Evolutionary conservation across 176 grass and related monocot genomes (phyloP).

Genomic region (Pharus latifolius): DNA sequence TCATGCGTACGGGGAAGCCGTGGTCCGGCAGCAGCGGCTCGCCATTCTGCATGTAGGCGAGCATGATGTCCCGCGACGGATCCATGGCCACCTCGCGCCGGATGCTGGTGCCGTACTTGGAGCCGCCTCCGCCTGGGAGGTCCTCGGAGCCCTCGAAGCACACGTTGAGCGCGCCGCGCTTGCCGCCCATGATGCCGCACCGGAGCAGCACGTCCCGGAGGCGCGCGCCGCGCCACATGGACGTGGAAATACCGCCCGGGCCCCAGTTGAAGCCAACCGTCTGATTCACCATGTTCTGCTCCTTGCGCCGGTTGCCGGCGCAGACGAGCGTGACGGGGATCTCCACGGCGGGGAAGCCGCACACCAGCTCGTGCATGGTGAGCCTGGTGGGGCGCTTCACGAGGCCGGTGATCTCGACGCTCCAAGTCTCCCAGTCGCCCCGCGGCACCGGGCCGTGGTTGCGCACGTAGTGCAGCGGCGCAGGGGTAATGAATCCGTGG

Average conservation of each 20-base stretch:
- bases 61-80: slow-evolving; percentile 55
- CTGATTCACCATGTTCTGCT: slow-evolving; percentile 86
- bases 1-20: slow-evolving; percentile 62
- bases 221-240: slow-evolving; percentile 64
- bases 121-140: slow-evolving; percentile 65
- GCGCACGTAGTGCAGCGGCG: slow-evolving; percentile 81
- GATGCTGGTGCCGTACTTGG: slow-evolving; percentile 88
- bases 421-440: slow-evolving; percentile 49
- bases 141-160: slow-evolving; percentile 95
- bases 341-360: slow-evolving; percentile 38
- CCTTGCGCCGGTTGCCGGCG: slow-evolving; percentile 88
- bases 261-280: slow-evolving; percentile 95
- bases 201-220: slow-evolving; percentile 61
- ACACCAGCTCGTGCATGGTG: slow-evolving; percentile 59
- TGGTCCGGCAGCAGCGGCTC: slow-evolving; percentile 64
- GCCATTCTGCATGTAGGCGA: slow-evolving; percentile 94
- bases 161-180: slow-evolving; percentile 46
- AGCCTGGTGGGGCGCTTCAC: slow-evolving; percentile 31
- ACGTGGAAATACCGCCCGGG: slow-evolving; percentile 52
- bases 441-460: slow-evolving; percentile 73
- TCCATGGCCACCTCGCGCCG: slow-evolving; percentile 60
- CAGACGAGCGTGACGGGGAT: slow-evolving; percentile 62
- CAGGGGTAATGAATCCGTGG: slow-evolving; percentile 89
- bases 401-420: slow-evolving; percentile 62
- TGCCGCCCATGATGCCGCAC: slow-evolving; percentile 51